These are phyloP conservation scores for Alternaria sp. DNA, from an alignment of 2,329 filamentous ascomycete species.

Conservation along the genomic window DNA sequence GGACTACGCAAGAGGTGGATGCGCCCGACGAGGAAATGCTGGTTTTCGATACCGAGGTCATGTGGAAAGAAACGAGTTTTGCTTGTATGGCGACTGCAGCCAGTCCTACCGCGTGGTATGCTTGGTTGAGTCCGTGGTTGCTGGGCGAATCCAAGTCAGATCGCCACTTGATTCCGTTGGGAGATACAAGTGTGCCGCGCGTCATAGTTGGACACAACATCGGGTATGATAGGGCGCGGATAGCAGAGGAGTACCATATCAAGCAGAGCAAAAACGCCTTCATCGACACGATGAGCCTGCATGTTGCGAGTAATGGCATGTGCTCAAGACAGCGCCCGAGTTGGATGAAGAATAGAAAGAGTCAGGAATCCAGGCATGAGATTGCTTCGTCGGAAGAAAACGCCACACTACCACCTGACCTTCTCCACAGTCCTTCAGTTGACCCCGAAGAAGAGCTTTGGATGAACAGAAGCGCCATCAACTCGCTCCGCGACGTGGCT, in stretches of 20 bases:
- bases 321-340: slow-evolving; percentile 94
- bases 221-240: slow-evolving; percentile 88
- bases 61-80: slow-evolving; percentile 92
- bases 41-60: slow-evolving; percentile 94
- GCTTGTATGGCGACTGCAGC: slow-evolving; percentile 97
- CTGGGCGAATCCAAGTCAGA: slow-evolving; percentile 84
- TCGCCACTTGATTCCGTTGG: slow-evolving; percentile 85
- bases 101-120: slow-evolving; percentile 92
- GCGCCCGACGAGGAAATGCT: slow-evolving; percentile 82
- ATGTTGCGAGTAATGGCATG: slow-evolving; percentile 98
- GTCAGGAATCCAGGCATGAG: slow-evolving; percentile 81
- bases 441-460: slow-evolving; percentile 95
- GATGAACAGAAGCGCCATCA: slow-evolving; percentile 93
- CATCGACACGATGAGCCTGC: slow-evolving; percentile 96
- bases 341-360: slow-evolving; percentile 97
- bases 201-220: slow-evolving; percentile 95
- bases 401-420: slow-evolving; percentile 69
- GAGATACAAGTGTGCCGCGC: slow-evolving; percentile 74
- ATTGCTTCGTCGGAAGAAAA: slow-evolving; percentile 72
- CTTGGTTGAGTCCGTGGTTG: slow-evolving; percentile 96
- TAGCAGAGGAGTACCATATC: slow-evolving; percentile 88
- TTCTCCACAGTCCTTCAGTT: slow-evolving; percentile 72
- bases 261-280: slow-evolving; percentile 85
- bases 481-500: slow-evolving; percentile 93
- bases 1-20: slow-evolving; percentile 73